A percentile compares a stretch with the other conserved stretches of the same genome.
Evolutionary conservation across 495 filamentous ascomycete species (phyloP).

Genomic region (Tuber melanosporum): DNA sequence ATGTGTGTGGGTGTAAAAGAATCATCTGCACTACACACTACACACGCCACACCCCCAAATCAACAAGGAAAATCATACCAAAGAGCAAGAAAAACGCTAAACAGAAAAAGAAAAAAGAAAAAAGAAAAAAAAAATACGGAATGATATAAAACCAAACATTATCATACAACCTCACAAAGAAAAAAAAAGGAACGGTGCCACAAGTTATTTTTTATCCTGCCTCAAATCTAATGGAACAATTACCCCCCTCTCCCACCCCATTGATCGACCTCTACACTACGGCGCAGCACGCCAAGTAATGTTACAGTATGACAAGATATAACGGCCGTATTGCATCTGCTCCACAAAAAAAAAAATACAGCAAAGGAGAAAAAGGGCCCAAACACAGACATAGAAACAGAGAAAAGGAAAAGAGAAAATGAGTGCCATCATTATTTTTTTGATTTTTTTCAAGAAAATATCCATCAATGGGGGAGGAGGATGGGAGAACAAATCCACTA

Average conservation of each 20-base stretch:
- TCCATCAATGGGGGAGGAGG: neutral
- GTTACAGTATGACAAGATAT: neutral
- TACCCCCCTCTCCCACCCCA: neutral
- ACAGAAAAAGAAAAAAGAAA: neutral
- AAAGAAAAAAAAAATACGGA: slow-evolving; percentile 1
- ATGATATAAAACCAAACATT: slow-evolving; percentile 6
- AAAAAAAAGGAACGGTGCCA: neutral
- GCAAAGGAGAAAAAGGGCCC: neutral
- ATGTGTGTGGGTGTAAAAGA: neutral
- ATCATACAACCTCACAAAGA: slow-evolving; percentile 4
- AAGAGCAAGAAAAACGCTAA: neutral
- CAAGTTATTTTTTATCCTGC: neutral
- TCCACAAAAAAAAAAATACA: neutral
- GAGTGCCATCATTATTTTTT: neutral
- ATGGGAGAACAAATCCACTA: slow-evolving; percentile 4
- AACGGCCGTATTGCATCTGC: neutral
- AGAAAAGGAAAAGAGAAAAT: neutral
- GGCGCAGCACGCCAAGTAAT: neutral
- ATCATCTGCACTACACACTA: slow-evolving; percentile 12
- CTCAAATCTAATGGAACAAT: neutral
- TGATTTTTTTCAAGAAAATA: neutral
- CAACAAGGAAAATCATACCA: neutral
- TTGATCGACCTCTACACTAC: neutral
- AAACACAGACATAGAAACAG: neutral
- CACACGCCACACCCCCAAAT: slow-evolving; percentile 3